Percentiles rank a stretch among this genome's conserved stretches.
Conservation (phyloP, 1,284 basidiomycete genomes). For the Puccinia novopanici region DNA sequence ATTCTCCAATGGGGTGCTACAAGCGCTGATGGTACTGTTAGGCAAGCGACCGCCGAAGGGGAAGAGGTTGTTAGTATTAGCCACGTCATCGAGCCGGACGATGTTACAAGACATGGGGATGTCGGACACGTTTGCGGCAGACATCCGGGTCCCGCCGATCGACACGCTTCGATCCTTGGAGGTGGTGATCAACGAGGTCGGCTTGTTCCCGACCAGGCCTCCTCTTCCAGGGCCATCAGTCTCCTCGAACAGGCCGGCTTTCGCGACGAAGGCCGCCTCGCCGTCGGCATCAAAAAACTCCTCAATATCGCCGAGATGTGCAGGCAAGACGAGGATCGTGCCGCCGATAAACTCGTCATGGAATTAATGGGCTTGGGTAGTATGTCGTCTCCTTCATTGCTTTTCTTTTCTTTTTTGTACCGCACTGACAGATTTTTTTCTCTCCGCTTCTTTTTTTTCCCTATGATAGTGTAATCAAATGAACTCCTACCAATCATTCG, state of each 20-base stretch:
- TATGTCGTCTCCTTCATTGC: constrained; percentile 6
- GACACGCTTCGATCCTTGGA: constrained; percentile 73
- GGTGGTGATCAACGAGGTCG: constrained; percentile 76
- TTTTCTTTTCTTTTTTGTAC: no score
- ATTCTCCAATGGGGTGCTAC: constrained; percentile 92
- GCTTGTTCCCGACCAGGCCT: constrained; percentile 71
- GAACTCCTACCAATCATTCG: no score
- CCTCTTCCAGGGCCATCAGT: constrained; percentile 67
- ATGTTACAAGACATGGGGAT: constrained; percentile 90
- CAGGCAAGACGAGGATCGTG: constrained; percentile 68
- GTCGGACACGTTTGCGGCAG: constrained; percentile 81
- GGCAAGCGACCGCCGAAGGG: constrained; percentile 87
- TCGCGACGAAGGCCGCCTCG: constrained; percentile 66
- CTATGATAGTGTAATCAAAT: no score
- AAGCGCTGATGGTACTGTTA: constrained; percentile 85
- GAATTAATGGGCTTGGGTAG: constrained; percentile 54
- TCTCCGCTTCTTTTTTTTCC: no score
- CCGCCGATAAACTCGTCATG: constrained; percentile 60
- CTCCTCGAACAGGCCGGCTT: constrained; percentile 79
- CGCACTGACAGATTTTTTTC: no score
- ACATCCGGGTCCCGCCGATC: constrained; percentile 82
- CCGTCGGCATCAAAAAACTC: constrained; percentile 92
- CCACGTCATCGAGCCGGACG: constrained; percentile 83
- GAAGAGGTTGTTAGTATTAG: constrained; percentile 85
- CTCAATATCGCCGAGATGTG: constrained; percentile 94